Evolutionary conservation across 768 basidiomycete species (phyloP), one percentile per base, ranked within the genome.

Genomic region (Lyophyllum decastes): DNA sequence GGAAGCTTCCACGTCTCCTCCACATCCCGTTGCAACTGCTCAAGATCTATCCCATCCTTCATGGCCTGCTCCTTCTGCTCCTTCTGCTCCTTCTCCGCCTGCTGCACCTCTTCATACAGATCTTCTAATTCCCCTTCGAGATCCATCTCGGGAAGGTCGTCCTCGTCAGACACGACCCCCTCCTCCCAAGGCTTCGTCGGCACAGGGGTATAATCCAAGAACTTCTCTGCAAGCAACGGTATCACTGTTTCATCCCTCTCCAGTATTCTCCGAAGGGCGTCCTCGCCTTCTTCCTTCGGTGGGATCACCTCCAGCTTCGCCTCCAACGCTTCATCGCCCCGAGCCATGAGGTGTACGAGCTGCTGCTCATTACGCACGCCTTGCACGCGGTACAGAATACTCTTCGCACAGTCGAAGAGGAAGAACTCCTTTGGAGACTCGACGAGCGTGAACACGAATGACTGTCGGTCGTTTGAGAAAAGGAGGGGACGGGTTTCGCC

Each of bases 401-500:
- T 38, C 11, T 48, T 47, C 2, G 41, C 27, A 4, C 58, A 44
- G 35, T 65, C 58, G 26, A 62, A 61, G 25, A 68, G 34, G 59
- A 64, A 69, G 49, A 64, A 68, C 35, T 61, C 22, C 0, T 41
- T 51, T 12, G 46, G 47, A n/a, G 63, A 64, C n/a, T 64, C 30
- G 9, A 64, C 50, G 7, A 70, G 56, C 10, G 62, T 57, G 53
- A 72, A 68, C 21, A 73, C 55, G 48, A 73, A 64, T 24, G 49
- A 35, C 8, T 64, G 38, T 22, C 57, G 55, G 30, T 54, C 51
- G 48, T 57, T 57, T 1, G 65, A 68, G 66, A 66, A 76, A 41
- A 75, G 64, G 11, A 76, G 30, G 4, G 74, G 73, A 14, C 70
- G 68, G 10, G 68, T 68, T 49, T 72, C 69, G 17, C 74, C 74